A percentile compares a stretch with the other conserved stretches of the same genome.
phyloP scores from a whole-genome alignment of 768 basidiomycete species.

The Gloeostereum incarnatum region DNA sequence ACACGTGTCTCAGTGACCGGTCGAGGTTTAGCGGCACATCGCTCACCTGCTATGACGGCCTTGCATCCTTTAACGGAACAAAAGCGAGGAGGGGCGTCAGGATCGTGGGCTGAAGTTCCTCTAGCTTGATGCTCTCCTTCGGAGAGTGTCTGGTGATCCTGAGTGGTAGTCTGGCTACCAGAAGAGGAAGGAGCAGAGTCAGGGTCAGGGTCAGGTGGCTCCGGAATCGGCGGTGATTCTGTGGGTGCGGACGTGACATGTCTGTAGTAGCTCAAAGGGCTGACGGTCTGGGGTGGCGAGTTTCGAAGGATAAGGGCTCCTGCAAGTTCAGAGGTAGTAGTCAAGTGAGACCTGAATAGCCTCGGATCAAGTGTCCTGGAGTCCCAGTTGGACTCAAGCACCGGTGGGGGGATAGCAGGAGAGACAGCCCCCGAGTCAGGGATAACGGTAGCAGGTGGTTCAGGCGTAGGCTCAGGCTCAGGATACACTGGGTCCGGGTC shows the following conservation, averaged over 20 bases:
- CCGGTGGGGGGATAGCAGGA: too few species aligned
- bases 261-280: too few species aligned
- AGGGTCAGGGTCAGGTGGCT: conserved; percentile 19
- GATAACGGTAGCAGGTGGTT: too few species aligned
- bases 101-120: neutral
- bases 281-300: too few species aligned
- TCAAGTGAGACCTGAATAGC: conserved; percentile 18
- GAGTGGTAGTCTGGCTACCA: neutral
- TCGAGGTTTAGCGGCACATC: conserved; percentile 14
- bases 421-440: too few species aligned
- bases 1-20: conserved; percentile 1
- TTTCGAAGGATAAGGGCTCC: conserved; percentile 29
- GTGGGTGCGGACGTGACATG: too few species aligned
- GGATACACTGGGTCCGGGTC: neutral
- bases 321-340: conserved; percentile 31
- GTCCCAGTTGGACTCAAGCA: neutral
- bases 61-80: conserved; percentile 53
- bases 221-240: neutral
- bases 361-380: conserved; percentile 17
- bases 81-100: conserved; percentile 17
- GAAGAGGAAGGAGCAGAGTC: neutral
- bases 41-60: conserved; percentile 26
- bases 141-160: neutral
- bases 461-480: neutral
- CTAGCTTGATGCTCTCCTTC: neutral